phyloP scores from a whole-genome alignment of 225 moss, liverwort and hornwort genomes.

The Climacium dendroides region DNA sequence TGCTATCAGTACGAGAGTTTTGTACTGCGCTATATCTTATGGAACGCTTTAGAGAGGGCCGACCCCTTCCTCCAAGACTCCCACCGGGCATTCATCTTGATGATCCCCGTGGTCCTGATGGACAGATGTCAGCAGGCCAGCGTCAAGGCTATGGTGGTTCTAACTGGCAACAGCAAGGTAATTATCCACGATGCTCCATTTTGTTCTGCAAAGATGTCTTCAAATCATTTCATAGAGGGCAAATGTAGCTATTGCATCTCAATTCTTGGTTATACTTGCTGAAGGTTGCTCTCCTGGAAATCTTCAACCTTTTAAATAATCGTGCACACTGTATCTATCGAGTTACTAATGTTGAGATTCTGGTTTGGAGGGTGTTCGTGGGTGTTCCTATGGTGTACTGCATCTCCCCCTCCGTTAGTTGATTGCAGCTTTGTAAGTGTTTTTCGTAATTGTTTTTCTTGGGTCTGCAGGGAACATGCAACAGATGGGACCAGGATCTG shows the following conservation, averaged over 20 bases:
- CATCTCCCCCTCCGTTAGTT: neutral
- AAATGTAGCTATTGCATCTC: neutral
- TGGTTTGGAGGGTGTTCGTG: neutral
- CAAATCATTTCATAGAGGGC: neutral
- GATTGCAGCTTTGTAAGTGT: neutral
- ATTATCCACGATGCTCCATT: neutral
- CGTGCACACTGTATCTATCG: neutral
- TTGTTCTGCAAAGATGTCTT: neutral
- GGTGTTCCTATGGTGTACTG: neutral
- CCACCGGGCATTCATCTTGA: constrained; percentile 82
- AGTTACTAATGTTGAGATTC: neutral
- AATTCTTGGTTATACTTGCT: neutral
- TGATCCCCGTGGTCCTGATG: constrained; percentile 46
- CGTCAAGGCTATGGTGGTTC: constrained; percentile 49
- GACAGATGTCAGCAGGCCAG: constrained; percentile 22
- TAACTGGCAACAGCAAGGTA: constrained; percentile 77
- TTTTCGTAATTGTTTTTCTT: neutral
- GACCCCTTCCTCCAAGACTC: constrained; percentile 71
- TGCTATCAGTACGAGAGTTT: constrained; percentile 89
- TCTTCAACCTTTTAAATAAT: neutral
- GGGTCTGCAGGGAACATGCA: constrained; percentile 22
- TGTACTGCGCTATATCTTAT: constrained; percentile 95
- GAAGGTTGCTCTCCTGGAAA: neutral
- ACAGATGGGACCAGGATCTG: constrained; percentile 26
- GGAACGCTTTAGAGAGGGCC: constrained; percentile 91